phyloP scores from a whole-genome alignment of 768 basidiomycete species.

The Agaricus sinodeliciosus region DNA sequence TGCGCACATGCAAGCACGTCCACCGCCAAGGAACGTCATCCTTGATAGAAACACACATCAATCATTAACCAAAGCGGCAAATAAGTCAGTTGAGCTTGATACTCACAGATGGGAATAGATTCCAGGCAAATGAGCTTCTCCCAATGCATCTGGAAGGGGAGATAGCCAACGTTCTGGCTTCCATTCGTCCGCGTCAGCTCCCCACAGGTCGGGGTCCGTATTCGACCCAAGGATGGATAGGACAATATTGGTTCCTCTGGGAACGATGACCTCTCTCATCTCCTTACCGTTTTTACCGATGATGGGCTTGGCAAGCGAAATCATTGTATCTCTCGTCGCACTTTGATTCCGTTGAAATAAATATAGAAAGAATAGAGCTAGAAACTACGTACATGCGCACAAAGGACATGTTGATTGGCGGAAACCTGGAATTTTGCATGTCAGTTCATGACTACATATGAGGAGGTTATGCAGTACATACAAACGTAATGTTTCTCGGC shows the following conservation, averaged over 20 bases:
- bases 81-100: not conserved
- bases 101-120: slow-evolving; percentile 38
- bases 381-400: too few relatives aligned
- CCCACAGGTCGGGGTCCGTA: slow-evolving; percentile 36
- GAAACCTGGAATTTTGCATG: slow-evolving; percentile 18
- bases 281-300: slow-evolving; percentile 27
- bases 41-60: slow-evolving; percentile 2
- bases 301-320: slow-evolving; percentile 42
- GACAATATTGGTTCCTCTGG: slow-evolving; percentile 31
- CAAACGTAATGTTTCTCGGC: slow-evolving; percentile 33
- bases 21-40: slow-evolving; percentile 20
- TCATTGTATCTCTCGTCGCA: slow-evolving; percentile 14
- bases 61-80: not conserved
- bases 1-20: slow-evolving; percentile 18
- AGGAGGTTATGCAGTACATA: slow-evolving; percentile 11
- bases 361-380: slow-evolving; percentile 14
- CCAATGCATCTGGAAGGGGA: slow-evolving; percentile 28
- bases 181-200: slow-evolving; percentile 39
- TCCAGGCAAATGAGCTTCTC: slow-evolving; percentile 34
- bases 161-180: slow-evolving; percentile 46
- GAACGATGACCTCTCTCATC: slow-evolving; percentile 27
- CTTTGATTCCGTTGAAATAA: not conserved
- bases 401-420: slow-evolving; percentile 18
- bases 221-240: slow-evolving; percentile 33
- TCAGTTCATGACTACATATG: slow-evolving; percentile 1